phyloP scores from a whole-genome alignment of 768 basidiomycete genomes.

The Pleurotus eryngii region DNA sequence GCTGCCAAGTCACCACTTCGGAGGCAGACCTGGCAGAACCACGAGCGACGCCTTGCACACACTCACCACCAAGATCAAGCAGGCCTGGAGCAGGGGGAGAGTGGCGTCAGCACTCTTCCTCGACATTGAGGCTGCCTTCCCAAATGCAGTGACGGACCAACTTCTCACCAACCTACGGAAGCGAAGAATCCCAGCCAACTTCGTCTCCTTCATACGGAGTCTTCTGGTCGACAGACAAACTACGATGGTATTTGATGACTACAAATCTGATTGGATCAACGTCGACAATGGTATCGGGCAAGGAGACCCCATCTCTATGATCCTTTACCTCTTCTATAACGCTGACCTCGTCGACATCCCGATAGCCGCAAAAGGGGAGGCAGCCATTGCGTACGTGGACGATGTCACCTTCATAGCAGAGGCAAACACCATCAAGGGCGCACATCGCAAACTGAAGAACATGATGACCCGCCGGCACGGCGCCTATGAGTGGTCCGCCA shows the following conservation, averaged over 20 bases:
- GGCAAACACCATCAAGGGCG: background rate
- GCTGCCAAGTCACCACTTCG: background rate
- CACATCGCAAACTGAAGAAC: background rate
- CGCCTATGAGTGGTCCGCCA: background rate
- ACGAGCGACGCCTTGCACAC: background rate
- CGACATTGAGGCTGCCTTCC: slow-evolving; percentile 43
- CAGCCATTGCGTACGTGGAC: background rate
- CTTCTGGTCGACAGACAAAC: background rate
- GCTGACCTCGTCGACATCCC: background rate
- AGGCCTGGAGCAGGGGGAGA: slow-evolving; percentile 29
- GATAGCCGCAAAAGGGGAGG: background rate
- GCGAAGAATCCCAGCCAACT: background rate
- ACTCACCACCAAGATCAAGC: slow-evolving; percentile 30
- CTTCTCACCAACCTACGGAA: background rate
- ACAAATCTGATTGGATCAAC: background rate
- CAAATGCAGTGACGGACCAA: slow-evolving; percentile 17
- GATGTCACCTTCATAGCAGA: background rate
- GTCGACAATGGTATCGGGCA: background rate
- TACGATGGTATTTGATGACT: background rate
- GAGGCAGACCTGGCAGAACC: background rate
- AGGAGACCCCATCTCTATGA: background rate
- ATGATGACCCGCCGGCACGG: background rate
- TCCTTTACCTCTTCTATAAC: background rate
- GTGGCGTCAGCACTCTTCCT: slow-evolving; percentile 36
- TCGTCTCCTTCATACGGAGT: background rate